Conservation (phyloP, 2,329 filamentous ascomycete genomes). For the Hyphodiscus sp. region DNA sequence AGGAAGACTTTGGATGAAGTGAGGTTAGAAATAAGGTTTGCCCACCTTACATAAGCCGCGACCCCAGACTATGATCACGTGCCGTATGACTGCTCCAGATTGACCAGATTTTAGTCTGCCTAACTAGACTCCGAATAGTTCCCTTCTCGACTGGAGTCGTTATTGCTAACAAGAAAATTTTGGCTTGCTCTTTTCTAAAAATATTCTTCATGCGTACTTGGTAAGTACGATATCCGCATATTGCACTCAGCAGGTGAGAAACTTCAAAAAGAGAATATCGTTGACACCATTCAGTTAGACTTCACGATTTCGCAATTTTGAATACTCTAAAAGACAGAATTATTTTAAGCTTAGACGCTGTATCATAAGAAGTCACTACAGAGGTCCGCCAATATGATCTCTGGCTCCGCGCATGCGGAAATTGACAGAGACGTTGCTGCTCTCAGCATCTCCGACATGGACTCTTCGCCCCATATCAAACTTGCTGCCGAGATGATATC, state of each 20-base stretch:
- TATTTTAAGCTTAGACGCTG: too few relatives aligned
- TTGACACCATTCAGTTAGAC: too few relatives aligned
- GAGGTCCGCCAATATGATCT: neutral
- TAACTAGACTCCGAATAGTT: neutral
- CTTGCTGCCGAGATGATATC: slow-evolving; percentile 25
- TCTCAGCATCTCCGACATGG: neutral
- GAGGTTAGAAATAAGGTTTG: neutral
- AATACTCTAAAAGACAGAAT: too few relatives aligned
- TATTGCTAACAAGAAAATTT: too few relatives aligned
- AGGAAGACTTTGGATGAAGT: neutral
- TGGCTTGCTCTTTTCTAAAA: too few relatives aligned
- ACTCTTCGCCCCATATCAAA: neutral
- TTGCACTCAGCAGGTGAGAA: too few relatives aligned
- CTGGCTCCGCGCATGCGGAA: neutral
- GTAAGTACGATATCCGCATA: too few relatives aligned
- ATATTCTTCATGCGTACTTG: too few relatives aligned
- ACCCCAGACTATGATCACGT: neutral
- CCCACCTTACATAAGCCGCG: neutral
- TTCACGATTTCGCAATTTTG: too few relatives aligned
- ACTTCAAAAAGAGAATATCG: too few relatives aligned
- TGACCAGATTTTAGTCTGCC: neutral
- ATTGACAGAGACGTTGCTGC: neutral
- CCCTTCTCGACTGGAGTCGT: neutral
- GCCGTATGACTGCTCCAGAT: neutral
- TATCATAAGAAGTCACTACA: too few relatives aligned